Evolutionary conservation across 805 yeast genomes (phyloP).

Genomic region (Hanseniaspora lindneri): DNA sequence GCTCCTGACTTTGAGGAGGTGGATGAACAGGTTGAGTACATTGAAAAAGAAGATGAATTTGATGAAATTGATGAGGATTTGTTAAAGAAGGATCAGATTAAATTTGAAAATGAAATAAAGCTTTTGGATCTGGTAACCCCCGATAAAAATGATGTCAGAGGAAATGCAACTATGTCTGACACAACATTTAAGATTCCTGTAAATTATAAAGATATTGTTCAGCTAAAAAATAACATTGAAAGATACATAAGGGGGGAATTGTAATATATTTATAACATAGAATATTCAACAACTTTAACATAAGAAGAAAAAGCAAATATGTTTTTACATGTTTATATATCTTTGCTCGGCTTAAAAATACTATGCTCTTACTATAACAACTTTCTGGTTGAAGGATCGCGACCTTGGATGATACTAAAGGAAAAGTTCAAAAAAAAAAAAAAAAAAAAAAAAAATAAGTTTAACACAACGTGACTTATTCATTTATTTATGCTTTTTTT

Average conservation of each 20-base stretch:
- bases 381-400: no score
- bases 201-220: slow-evolving; percentile 27
- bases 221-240: slow-evolving; percentile 8
- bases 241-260: neutral
- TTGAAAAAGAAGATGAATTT: slow-evolving; percentile 84
- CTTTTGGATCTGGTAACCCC: slow-evolving; percentile 51
- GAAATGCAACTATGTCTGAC: slow-evolving; percentile 38
- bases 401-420: no score
- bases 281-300: no score
- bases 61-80: slow-evolving; percentile 64
- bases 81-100: slow-evolving; percentile 47
- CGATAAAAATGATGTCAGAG: slow-evolving; percentile 62
- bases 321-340: no score
- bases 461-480: no score
- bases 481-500: no score
- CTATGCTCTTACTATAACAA: no score
- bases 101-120: slow-evolving; percentile 42
- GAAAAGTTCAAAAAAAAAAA: no score
- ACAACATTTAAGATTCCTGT: slow-evolving; percentile 53
- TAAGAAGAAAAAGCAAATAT: no score
- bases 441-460: no score
- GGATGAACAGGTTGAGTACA: slow-evolving; percentile 80
- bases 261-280: no score
- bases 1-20: slow-evolving; percentile 95
- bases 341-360: no score